Evolutionary conservation across 2,329 filamentous ascomycete genomes (phyloP), one percentile per base, ranked within the genome.

Genomic region (Aspergillus jensenii): DNA sequence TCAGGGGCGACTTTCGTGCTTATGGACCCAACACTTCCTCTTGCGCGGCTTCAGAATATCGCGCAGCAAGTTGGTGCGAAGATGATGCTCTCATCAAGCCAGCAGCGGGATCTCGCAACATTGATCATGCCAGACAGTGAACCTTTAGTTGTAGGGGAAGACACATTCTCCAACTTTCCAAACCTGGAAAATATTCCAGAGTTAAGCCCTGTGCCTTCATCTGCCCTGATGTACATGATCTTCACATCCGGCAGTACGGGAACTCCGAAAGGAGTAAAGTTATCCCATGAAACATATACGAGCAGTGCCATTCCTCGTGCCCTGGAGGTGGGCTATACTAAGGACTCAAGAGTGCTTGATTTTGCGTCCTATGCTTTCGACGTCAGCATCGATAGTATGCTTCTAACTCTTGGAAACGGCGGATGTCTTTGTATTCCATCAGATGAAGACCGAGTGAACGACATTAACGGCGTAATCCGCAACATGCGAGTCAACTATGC

Each of bases 371-470:
- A 81, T 65, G 79, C 79, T 15, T 81, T 83, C 51, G 82, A 86
- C 61, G 76, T 82, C 37, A 78, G 79, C 50, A 73, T 85, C 44
- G 73, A 79, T 27, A 84, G 85, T 64, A 79, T 84, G 46, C 79
- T 86, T 50, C 78, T 80, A 2, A 82, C 85, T 0, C 73, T 87
- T 4, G 73, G 79, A 2, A 74, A 81, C 35, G 85, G 85, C 6
- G 85, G 82, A 0, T 86, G 83, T 43, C 77, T 88, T 7, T 87
- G 85, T 57, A 78, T 87, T 2, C 84, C 85, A 0, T 79, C 80
- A 0, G 72, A 80, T 1, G 67, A 76, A 4, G 79, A 84, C 58
- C 74, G 80, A 43, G 61, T 80, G 1, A 76, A 79, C 50, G 78
- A 84, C 55, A 77, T 86, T 14, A 73, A 76, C 2, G 77, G 75